Percentiles rank a stretch among this genome's conserved stretches.
Conservation (phyloP, 176 grass and related monocot genomes). For the Luzula sylvatica region DNA sequence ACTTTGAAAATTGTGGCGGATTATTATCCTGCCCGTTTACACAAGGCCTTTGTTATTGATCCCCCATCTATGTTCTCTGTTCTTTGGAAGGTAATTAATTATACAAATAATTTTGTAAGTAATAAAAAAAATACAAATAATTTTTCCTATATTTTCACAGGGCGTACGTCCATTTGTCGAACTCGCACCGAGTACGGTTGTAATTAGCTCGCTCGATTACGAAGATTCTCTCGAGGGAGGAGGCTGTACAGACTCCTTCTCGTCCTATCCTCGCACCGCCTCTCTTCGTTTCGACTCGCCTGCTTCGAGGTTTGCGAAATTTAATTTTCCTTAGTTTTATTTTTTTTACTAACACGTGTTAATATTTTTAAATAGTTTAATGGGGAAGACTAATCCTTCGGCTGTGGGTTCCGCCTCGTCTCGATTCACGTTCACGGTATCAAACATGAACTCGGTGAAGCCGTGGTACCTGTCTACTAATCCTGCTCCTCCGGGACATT, state of each 20-base stretch:
- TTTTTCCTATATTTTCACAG: constrained; percentile 11
- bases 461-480: constrained; percentile 96
- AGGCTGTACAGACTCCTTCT: constrained; percentile 24
- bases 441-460: constrained; percentile 76
- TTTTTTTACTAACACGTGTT: too few relatives aligned
- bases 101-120: neutral
- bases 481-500: constrained; percentile 25
- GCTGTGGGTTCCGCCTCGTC: constrained; percentile 57
- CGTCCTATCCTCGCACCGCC: constrained; percentile 63
- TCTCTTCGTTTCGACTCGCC: constrained; percentile 74
- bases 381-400: neutral
- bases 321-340: too few relatives aligned
- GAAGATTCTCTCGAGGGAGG: constrained; percentile 85
- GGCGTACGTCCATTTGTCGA: constrained; percentile 84
- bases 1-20: constrained; percentile 91
- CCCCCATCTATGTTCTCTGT: constrained; percentile 87
- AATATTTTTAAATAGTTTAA: too few relatives aligned
- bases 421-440: constrained; percentile 81
- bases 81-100: constrained; percentile 75
- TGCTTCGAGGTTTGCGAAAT: constrained; percentile 2
- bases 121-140: neutral
- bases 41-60: constrained; percentile 92
- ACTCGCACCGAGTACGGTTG: constrained; percentile 40
- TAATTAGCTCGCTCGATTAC: constrained; percentile 80
- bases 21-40: constrained; percentile 86